phyloP scores from a whole-genome alignment of 2,329 filamentous ascomycete genomes.

The Xylaria arbuscula region DNA sequence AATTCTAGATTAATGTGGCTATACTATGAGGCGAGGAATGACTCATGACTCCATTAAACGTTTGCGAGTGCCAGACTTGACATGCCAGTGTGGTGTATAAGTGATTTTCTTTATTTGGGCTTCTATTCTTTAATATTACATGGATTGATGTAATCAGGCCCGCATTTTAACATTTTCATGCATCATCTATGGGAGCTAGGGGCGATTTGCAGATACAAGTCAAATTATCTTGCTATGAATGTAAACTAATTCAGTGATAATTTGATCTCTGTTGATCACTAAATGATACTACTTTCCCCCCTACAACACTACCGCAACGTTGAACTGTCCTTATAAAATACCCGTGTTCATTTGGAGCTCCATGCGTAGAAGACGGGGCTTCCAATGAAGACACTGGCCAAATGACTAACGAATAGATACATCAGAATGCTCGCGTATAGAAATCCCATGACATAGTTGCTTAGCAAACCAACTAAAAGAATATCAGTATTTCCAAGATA shows the following conservation, averaged over 20 bases:
- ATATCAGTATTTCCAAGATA: conserved; percentile 16
- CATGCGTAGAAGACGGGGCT: background rate
- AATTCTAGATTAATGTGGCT: too few relatives aligned
- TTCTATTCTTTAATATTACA: background rate
- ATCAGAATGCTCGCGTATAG: background rate
- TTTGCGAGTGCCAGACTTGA: background rate
- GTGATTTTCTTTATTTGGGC: background rate
- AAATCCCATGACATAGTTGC: background rate
- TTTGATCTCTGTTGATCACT: too few relatives aligned
- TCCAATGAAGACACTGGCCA: background rate
- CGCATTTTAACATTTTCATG: background rate
- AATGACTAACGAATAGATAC: background rate
- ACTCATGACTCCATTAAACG: background rate
- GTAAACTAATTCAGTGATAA: too few relatives aligned
- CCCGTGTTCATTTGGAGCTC: too few relatives aligned
- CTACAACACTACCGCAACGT: background rate
- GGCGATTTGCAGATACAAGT: background rate
- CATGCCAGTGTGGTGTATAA: background rate
- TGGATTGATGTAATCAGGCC: background rate
- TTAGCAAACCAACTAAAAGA: conserved; percentile 32
- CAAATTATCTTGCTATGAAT: too few relatives aligned
- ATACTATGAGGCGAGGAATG: background rate
- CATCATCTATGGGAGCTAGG: background rate
- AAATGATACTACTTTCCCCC: too few relatives aligned
- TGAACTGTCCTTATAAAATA: background rate